Evolutionary conservation across 2,329 filamentous ascomycete species (phyloP).

Genomic region (Plectosphaerella cucumerina): DNA sequence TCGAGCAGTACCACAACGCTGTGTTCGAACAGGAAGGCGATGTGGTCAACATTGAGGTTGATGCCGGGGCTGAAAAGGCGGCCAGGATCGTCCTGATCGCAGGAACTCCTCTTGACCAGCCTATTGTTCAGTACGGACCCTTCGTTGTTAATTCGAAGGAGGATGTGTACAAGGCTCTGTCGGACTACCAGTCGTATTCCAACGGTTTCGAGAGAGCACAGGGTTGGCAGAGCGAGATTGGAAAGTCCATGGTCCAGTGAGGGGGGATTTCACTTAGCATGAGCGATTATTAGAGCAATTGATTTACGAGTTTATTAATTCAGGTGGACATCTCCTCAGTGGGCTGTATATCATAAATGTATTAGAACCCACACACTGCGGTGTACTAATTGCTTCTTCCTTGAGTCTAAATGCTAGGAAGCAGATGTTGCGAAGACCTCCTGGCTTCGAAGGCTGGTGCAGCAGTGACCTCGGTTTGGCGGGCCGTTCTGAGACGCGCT

Average conservation of each 20-base stretch:
- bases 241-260: conserved; percentile 61
- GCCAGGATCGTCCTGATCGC: conserved; percentile 68
- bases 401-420: too few relatives aligned
- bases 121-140: conserved; percentile 78
- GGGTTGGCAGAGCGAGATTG: conserved; percentile 83
- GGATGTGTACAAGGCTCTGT: conserved; percentile 71
- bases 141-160: conserved; percentile 74
- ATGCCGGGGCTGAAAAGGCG: conserved; percentile 55
- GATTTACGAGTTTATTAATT: too few relatives aligned
- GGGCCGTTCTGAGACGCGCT: too few relatives aligned
- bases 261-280: not conserved
- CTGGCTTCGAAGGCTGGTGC: too few relatives aligned
- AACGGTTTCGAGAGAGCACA: conserved; percentile 80
- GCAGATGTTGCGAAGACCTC: too few relatives aligned
- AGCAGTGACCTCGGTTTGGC: too few relatives aligned
- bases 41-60: conserved; percentile 66
- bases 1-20: conserved; percentile 78
- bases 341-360: too few relatives aligned
- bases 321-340: too few relatives aligned
- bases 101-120: conserved; percentile 74
- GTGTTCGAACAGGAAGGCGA: conserved; percentile 82
- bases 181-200: conserved; percentile 66
- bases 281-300: too few relatives aligned
- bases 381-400: too few relatives aligned
- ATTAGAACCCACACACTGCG: too few relatives aligned